Percentiles rank a stretch among this genome's conserved stretches.
Evolutionary conservation across 805 yeast genomes (phyloP).

Genomic region (Torulaspora indica): DNA sequence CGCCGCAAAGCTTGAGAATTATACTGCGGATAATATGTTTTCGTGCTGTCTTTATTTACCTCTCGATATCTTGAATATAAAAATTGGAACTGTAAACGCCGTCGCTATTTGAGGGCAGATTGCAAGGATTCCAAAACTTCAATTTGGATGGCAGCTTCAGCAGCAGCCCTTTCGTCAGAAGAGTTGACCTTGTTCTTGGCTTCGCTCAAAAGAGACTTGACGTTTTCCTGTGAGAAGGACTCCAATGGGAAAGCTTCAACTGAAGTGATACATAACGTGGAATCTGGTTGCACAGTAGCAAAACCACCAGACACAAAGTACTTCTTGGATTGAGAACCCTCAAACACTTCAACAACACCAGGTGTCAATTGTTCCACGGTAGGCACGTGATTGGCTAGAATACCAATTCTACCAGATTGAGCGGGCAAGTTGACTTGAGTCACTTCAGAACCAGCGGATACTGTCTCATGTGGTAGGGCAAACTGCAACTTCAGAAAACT

Average conservation of each 20-base stretch:
- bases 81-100: constrained; percentile 1
- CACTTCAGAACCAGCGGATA: constrained; percentile 47
- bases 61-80: constrained; percentile 8
- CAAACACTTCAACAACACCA: constrained; percentile 89
- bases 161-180: constrained; percentile 81
- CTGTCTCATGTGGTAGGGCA: constrained; percentile 81
- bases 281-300: constrained; percentile 93
- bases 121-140: constrained; percentile 95
- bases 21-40: neutral
- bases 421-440: constrained; percentile 93
- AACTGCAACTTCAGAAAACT: constrained; percentile 82
- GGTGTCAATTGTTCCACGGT: constrained; percentile 93
- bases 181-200: constrained; percentile 88
- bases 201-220: constrained; percentile 78
- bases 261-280: constrained; percentile 83
- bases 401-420: constrained; percentile 92
- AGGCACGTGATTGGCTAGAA: constrained; percentile 96
- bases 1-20: neutral
- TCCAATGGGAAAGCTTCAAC: constrained; percentile 93
- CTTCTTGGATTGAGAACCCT: constrained; percentile 67
- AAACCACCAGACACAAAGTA: constrained; percentile 94
- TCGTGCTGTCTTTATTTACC: constrained; percentile 5
- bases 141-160: constrained; percentile 91
- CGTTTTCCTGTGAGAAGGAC: constrained; percentile 73
- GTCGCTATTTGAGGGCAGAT: constrained; percentile 35